Conservation (phyloP, 768 basidiomycete species). For the Vararia minispora region DNA sequence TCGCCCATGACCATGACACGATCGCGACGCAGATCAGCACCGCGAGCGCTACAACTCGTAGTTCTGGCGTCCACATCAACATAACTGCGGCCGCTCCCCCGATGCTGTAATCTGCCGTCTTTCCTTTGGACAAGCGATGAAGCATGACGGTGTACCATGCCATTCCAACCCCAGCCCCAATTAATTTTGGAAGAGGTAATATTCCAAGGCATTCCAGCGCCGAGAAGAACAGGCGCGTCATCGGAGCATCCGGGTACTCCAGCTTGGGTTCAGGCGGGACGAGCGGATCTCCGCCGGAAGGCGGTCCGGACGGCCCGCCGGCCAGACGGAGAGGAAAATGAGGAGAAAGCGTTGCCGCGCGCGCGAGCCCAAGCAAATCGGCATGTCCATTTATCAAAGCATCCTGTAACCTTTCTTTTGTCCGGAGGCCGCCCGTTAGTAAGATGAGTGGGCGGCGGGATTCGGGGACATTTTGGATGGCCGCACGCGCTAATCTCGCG, state of each 20-base stretch:
- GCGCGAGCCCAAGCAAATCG: slow-evolving; percentile 68
- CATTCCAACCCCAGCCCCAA: slow-evolving; percentile 52
- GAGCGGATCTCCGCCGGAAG: not conserved
- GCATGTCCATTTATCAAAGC: slow-evolving; percentile 48
- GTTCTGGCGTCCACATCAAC: slow-evolving; percentile 13
- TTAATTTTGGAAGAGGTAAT: slow-evolving; percentile 32
- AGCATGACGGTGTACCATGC: slow-evolving; percentile 63
- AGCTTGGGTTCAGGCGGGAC: slow-evolving; percentile 4
- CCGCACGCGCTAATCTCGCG: slow-evolving; percentile 40
- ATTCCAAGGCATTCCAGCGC: slow-evolving; percentile 12
- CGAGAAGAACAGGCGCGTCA: slow-evolving; percentile 4
- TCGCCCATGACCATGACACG: too few species aligned
- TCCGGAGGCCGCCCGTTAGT: slow-evolving; percentile 71
- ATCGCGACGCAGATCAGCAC: too few species aligned
- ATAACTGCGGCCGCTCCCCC: slow-evolving; percentile 16
- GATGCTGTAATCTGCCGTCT: slow-evolving; percentile 12
- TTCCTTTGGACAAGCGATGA: slow-evolving; percentile 31
- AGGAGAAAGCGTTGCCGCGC: slow-evolving; percentile 54
- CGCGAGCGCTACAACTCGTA: not conserved
- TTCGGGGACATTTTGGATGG: slow-evolving; percentile 27
- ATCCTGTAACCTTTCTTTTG: slow-evolving; percentile 39
- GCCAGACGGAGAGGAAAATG: slow-evolving; percentile 35
- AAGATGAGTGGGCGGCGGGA: slow-evolving; percentile 36
- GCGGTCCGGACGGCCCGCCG: not conserved
- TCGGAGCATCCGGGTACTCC: slow-evolving; percentile 1